phyloP scores from a whole-genome alignment of 805 yeast species.

The Lachancea sp. region DNA sequence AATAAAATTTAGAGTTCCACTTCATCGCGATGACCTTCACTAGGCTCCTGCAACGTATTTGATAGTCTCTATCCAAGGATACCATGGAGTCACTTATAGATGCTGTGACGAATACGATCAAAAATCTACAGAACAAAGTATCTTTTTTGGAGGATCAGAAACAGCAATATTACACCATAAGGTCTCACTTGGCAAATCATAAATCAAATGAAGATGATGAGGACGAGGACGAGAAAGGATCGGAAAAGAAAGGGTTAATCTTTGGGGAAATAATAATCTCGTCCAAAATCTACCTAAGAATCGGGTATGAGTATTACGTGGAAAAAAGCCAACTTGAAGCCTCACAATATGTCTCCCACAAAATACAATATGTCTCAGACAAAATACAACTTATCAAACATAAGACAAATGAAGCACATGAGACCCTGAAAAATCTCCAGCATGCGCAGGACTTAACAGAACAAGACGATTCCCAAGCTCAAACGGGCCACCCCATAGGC shows the following conservation, averaged over 20 bases:
- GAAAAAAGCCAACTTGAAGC: constrained; percentile 24
- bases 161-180: constrained; percentile 20
- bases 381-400: constrained; percentile 37
- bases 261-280: constrained; percentile 29
- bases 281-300: constrained; percentile 21
- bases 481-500: background rate
- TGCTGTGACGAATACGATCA: constrained; percentile 21
- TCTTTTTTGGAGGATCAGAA: constrained; percentile 26
- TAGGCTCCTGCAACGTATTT: background rate
- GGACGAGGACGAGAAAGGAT: constrained; percentile 6
- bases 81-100: constrained; percentile 15
- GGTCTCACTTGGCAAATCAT: constrained; percentile 11
- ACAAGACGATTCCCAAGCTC: background rate
- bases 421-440: constrained; percentile 28
- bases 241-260: constrained; percentile 19
- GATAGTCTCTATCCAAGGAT: background rate
- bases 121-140: constrained; percentile 20
- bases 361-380: constrained; percentile 28
- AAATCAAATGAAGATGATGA: constrained; percentile 6
- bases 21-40: constrained; percentile 2
- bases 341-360: constrained; percentile 21
- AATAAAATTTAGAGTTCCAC: too few relatives aligned
- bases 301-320: constrained; percentile 32
- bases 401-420: constrained; percentile 38
- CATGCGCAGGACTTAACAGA: constrained; percentile 6